phyloP scores from a whole-genome alignment of 2,329 filamentous ascomycete species.

The Ophiostoma australiae region DNA sequence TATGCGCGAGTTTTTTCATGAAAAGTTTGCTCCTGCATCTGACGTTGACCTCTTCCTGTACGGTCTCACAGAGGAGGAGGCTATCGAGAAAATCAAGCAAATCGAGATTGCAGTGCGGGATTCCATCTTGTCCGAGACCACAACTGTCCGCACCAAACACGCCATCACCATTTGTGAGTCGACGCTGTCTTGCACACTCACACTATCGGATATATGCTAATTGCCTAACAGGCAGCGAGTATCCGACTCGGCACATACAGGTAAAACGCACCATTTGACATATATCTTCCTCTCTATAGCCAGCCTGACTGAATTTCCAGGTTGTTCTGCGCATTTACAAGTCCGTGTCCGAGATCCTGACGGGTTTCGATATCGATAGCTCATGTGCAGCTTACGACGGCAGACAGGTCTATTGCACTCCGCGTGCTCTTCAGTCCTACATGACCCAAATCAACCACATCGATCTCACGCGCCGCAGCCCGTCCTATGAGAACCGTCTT shows the following conservation, averaged over 20 bases:
- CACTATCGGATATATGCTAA: not conserved
- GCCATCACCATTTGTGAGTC: slow-evolving; percentile 68
- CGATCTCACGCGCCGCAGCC: slow-evolving; percentile 72
- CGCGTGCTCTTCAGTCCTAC: slow-evolving; percentile 70
- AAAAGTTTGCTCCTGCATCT: slow-evolving; percentile 73
- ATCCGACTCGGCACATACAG: not conserved
- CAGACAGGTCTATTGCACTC: slow-evolving; percentile 71
- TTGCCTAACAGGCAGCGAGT: not conserved
- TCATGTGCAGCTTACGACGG: slow-evolving; percentile 78
- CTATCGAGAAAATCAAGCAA: slow-evolving; percentile 75
- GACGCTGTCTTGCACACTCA: slow-evolving; percentile 36
- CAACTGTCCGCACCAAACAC: slow-evolving; percentile 79
- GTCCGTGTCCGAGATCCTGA: slow-evolving; percentile 75
- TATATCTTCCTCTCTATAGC: not conserved
- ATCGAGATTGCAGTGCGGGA: slow-evolving; percentile 73
- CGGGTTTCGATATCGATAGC: slow-evolving; percentile 84
- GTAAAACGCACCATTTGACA: not conserved
- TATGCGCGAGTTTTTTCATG: slow-evolving; percentile 71
- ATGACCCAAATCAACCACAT: slow-evolving; percentile 78
- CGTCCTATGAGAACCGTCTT: slow-evolving; percentile 81
- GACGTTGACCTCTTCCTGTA: slow-evolving; percentile 87
- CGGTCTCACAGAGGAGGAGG: slow-evolving; percentile 69
- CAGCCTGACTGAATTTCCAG: not conserved
- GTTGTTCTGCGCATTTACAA: slow-evolving; percentile 75
- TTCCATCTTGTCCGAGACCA: slow-evolving; percentile 75